A percentile compares a stretch with the other conserved stretches of the same genome.
These are phyloP conservation scores for Chloris gayana DNA, from an alignment of 176 grass and related monocot species.

Conservation along the genomic window DNA sequence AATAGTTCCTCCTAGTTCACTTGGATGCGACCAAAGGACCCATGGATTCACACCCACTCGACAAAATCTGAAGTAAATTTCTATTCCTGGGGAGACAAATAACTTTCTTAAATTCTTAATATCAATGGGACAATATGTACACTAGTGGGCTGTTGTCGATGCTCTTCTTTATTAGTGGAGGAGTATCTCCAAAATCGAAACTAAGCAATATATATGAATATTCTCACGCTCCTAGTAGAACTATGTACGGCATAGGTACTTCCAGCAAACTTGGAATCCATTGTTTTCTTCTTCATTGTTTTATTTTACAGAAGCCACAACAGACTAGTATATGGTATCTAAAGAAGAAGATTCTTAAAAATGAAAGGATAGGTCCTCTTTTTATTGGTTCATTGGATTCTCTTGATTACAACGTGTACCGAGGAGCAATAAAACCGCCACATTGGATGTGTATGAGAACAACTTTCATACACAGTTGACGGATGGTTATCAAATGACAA, in stretches of 20 bases:
- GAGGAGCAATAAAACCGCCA: background rate
- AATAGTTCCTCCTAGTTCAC: background rate
- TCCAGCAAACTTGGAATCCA: constrained; percentile 3
- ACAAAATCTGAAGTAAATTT: background rate
- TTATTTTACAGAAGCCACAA: background rate
- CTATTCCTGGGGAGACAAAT: background rate
- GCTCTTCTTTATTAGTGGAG: background rate
- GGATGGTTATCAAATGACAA: no score
- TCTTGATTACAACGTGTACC: background rate
- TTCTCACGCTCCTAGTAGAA: constrained; percentile 26
- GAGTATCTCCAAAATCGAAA: background rate
- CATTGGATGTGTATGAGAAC: no score
- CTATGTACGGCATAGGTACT: constrained; percentile 17
- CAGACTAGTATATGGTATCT: background rate
- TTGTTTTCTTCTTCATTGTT: constrained; percentile 26
- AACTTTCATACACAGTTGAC: no score
- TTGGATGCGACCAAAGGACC: background rate
- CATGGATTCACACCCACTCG: background rate
- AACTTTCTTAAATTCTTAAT: background rate
- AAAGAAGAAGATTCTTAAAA: constrained; percentile 3
- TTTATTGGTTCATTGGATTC: background rate
- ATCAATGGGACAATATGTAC: background rate
- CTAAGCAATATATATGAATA: background rate
- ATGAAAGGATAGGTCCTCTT: background rate
- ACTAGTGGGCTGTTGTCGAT: background rate